These are phyloP conservation scores for Phoma sp. DNA, from an alignment of 2,329 filamentous ascomycete species.

Conservation along the genomic window DNA sequence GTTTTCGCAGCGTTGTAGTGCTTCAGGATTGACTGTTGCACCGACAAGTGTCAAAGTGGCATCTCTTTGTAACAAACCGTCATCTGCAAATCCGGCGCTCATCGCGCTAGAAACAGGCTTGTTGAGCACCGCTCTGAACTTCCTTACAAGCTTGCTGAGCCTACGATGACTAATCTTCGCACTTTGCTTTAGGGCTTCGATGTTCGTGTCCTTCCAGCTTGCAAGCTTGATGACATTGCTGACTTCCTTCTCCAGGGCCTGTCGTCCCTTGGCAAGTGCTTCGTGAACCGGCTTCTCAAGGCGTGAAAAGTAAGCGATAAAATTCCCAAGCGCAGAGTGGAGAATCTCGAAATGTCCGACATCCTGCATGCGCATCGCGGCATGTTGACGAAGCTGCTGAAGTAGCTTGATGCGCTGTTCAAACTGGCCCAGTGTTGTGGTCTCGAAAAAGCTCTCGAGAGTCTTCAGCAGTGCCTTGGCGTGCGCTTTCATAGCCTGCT, in stretches of 20 bases:
- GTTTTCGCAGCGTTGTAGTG: conserved; percentile 30
- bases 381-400: conserved; percentile 65
- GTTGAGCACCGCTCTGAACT: conserved; percentile 81
- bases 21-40: conserved; percentile 20
- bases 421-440: conserved; percentile 83
- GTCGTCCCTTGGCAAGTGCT: conserved; percentile 70
- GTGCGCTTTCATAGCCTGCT: conserved; percentile 67
- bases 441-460: conserved; percentile 78
- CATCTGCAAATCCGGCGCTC: conserved; percentile 40
- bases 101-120: conserved; percentile 73
- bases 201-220: conserved; percentile 98
- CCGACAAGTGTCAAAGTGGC: conserved; percentile 20
- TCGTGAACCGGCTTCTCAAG: conserved; percentile 72
- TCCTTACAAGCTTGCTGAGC: conserved; percentile 87
- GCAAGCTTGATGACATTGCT: conserved; percentile 91
- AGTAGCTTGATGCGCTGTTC: conserved; percentile 74
- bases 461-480: conserved; percentile 73
- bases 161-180: conserved; percentile 90
- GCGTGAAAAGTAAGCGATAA: conserved; percentile 75
- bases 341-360: conserved; percentile 60
- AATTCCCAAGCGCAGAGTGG: conserved; percentile 72
- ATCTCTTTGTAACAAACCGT: conserved; percentile 16
- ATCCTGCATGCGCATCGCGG: conserved; percentile 66
- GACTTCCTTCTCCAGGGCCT: conserved; percentile 85
- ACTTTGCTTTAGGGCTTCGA: conserved; percentile 85